Base-by-base conservation (phyloP, 352 stramenopile species). In the Phytophthora multivora region DNA sequence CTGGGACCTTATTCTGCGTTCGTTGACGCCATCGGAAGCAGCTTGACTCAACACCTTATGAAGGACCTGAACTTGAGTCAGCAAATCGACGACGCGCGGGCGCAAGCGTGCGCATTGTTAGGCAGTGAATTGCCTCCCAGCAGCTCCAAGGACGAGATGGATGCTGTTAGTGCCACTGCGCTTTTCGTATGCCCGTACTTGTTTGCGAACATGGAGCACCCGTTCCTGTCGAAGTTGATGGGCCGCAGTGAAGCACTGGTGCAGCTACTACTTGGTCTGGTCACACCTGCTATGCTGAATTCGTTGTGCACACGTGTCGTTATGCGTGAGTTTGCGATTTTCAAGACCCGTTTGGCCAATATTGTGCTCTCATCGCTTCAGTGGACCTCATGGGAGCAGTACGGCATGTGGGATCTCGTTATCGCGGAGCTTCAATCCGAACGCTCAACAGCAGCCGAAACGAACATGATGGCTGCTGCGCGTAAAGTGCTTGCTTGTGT, bases 301-400 rank as follows among this genome's bases (percentile, higher is more conserved):
- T 52, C 70, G 5, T 63, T 95, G 51, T 86, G 75, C 33, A 76
- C 71, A 3, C 79, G 84, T 18, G 59, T 95, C 19, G 62, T 91
- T 38, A 76, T 91, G n/a, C 70, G 85, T 35, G 85, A 95, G 47
- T 93, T 93, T 55, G 70, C 76, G 6, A 71, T 95, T 42, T 86
- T 93, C 36, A 79, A 80, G 46, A 82, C 73, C n/a, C 84, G 80
- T 1, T 61, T 92, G 13, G 71, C 84, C 13, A 93, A 86, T 36
- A 73, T 91, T 3, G 58, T 95, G 15, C 63, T 93, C 5, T 84
- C 84, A 23, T 95, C 86, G 13, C 66, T 95, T 11, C 66, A 88
- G 48, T 95, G 86, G 86, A 92, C 65, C 12, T 93, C 86, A 15
- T 95, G 84, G 84, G 84, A 95, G 48, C 86, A 95, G 61, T 89